Evolutionary conservation across 1,139 yeast species (phyloP).

Genomic region (Casaregolazyma lundiana): DNA sequence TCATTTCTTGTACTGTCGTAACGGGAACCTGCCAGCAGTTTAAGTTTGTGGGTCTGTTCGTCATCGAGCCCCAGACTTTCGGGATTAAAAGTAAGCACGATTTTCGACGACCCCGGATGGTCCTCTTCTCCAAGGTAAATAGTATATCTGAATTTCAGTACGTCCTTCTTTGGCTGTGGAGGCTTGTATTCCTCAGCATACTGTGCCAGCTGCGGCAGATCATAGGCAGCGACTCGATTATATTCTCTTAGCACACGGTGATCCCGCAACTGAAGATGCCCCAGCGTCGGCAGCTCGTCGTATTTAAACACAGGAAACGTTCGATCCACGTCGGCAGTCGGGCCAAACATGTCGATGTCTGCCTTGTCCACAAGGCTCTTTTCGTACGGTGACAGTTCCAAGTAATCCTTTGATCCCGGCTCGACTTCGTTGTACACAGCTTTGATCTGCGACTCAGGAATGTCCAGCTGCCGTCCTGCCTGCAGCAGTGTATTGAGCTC

Average conservation of each 20-base stretch:
- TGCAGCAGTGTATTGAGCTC: conserved; percentile 27
- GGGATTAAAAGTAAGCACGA: conserved; percentile 54
- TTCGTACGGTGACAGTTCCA: conserved; percentile 22
- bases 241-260: conserved; percentile 58
- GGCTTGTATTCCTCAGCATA: conserved; percentile 11
- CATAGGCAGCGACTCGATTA: conserved; percentile 83
- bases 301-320: conserved; percentile 39
- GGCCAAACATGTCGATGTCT: conserved; percentile 21
- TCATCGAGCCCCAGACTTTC: conserved; percentile 47
- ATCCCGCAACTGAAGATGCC: conserved; percentile 56
- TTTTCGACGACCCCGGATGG: conserved; percentile 68
- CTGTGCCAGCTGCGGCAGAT: conserved; percentile 66
- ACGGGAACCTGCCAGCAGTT: conserved; percentile 72
- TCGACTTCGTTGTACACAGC: conserved; percentile 30
- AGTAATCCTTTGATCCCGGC: conserved; percentile 17
- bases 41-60: conserved; percentile 64
- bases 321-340: conserved; percentile 28
- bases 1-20: conserved; percentile 58
- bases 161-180: conserved; percentile 42
- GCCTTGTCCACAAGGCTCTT: conserved; percentile 16
- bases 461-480: conserved; percentile 33
- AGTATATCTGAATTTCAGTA: conserved; percentile 65
- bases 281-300: conserved; percentile 59
- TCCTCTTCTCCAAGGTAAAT: conserved; percentile 65
- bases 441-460: conserved; percentile 26